Conservation (phyloP, 805 yeast genomes). For the Clavispora carvajalis region DNA sequence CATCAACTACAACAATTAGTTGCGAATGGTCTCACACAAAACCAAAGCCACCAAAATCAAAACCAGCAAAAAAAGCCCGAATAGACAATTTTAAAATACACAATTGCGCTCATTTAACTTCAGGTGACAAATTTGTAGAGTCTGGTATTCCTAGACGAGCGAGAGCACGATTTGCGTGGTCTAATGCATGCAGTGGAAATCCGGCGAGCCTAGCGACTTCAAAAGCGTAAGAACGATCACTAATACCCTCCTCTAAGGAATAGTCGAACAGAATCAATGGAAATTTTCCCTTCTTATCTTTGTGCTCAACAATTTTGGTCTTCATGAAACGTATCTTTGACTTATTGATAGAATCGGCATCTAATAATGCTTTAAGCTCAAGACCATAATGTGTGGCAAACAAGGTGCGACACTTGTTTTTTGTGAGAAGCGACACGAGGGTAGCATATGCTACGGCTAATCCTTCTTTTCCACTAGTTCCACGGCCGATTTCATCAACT, state of each 20-base stretch:
- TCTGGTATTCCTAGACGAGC: neutral
- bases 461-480: conserved; percentile 70
- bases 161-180: conserved; percentile 42
- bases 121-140: neutral
- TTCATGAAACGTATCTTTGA: conserved; percentile 23
- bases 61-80: neutral
- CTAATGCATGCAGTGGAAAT: conserved; percentile 57
- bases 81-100: neutral
- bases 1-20: conserved; percentile 16
- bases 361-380: conserved; percentile 35
- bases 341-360: conserved; percentile 23
- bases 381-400: conserved; percentile 81
- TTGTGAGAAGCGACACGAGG: conserved; percentile 46
- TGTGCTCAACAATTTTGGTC: conserved; percentile 26
- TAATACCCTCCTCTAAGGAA: conserved; percentile 58
- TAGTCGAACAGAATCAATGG: conserved; percentile 45
- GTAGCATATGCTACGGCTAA: conserved; percentile 80
- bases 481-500: conserved; percentile 41
- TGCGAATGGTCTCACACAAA: conserved; percentile 8
- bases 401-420: conserved; percentile 63
- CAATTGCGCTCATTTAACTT: neutral
- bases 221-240: conserved; percentile 69
- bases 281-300: conserved; percentile 13
- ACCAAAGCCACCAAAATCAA: neutral
- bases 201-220: conserved; percentile 77